Base-by-base conservation (phyloP, 2,329 filamentous ascomycete species). In the Cladosporium sp. region DNA sequence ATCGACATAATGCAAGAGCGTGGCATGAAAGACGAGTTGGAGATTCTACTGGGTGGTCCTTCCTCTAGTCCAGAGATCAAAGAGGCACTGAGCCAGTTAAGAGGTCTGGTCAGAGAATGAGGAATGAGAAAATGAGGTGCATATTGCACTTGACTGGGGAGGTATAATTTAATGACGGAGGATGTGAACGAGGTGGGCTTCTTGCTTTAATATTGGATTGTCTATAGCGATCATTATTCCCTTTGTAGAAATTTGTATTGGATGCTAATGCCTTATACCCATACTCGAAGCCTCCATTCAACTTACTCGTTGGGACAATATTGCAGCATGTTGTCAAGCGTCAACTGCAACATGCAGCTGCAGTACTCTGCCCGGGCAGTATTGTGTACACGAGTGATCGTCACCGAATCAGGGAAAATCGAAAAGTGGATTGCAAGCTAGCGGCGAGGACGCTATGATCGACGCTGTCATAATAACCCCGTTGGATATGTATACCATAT, bases 1-100 rank as follows among this genome's bases (percentile, higher is more conserved):
- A 76, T 84, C 14, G 85, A 89, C 69, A 85, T 89, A 67, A 86
- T 87, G 16, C 79, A 81, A 12, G 82, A 83, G 29, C 79, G 86
- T 29, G 85, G 85, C 11, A 87, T 87, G 84, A 81, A 83, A 8
- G 87, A 89, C 35, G 73, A 75, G 63, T 68, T 70, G 62, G 53
- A 64, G 46, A 74, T 74, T 33, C 35, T 75, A 28, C 44, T 68
- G 10, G 67, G 63, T 2, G 69, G 67, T 2, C 66, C 65, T 26
- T 68, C 62, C 40, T 60, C 62, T n/a, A 70, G 65, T 56, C 65
- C 66, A 23, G 44, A 68, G 55, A 65, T 69, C 49, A 67, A 67
- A 31, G 65, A 69, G 44, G 70, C 69, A 18, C 28, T 59, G 26
- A 52, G 64, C 21, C 49, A 60, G 46, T 44, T 65, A 37, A 63